Conservation (phyloP, 163 green algal genomes). For the Picocystis sp. region DNA sequence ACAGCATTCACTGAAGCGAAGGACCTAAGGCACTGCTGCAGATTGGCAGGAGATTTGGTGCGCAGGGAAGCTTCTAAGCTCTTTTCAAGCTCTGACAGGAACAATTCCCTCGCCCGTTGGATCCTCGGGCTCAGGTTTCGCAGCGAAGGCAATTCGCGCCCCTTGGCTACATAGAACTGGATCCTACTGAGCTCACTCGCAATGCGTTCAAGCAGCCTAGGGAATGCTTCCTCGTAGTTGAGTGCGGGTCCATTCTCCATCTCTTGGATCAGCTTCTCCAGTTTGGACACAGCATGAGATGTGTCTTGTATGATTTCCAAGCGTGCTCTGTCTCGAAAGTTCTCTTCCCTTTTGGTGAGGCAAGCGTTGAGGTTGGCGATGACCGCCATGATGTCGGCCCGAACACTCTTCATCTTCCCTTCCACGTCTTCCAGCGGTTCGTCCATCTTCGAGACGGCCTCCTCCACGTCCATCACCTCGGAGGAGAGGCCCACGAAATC, state of each 20-base stretch:
- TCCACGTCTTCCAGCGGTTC: conserved; percentile 56
- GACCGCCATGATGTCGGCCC: conserved; percentile 31
- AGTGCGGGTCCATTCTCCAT: conserved; percentile 14
- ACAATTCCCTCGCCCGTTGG: too few species aligned
- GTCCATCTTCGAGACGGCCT: conserved; percentile 62
- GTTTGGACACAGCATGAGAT: conserved; percentile 57
- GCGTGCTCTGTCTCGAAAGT: conserved; percentile 37
- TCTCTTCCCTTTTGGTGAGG: conserved; percentile 46
- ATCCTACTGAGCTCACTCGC: conserved; percentile 69
- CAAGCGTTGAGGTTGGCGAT: conserved; percentile 46
- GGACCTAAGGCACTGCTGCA: too few species aligned
- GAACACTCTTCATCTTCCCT: conserved; percentile 34
- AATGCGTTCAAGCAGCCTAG: conserved; percentile 65
- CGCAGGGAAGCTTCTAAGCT: too few species aligned
- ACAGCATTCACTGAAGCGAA: too few species aligned
- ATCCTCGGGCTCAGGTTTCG: too few species aligned
- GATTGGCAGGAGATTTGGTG: too few species aligned
- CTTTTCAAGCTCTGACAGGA: too few species aligned
- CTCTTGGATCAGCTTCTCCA: conserved; percentile 78
- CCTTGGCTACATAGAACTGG: conserved; percentile 33
- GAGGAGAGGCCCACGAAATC: conserved; percentile 77
- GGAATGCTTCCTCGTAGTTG: conserved; percentile 24
- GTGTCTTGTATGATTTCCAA: conserved; percentile 82
- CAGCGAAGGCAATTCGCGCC: too few species aligned
- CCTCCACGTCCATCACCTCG: conserved; percentile 67